Conservation (phyloP, 495 filamentous ascomycete species). For the Astrocystis sublimbata region DNA sequence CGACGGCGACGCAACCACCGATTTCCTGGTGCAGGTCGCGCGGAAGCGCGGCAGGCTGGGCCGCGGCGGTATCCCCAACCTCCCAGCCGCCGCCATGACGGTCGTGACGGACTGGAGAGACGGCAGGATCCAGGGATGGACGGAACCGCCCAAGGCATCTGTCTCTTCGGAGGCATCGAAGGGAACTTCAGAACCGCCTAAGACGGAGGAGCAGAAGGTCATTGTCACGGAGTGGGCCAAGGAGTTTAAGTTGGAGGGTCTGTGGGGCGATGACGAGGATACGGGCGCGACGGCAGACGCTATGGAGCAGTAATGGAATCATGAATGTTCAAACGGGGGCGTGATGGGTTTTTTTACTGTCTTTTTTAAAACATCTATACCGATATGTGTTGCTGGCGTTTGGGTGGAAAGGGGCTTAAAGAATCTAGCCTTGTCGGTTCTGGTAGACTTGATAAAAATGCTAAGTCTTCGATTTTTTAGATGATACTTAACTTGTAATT, state of each 20-base stretch:
- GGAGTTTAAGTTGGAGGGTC: constrained; percentile 92
- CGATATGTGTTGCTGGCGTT: constrained; percentile 14
- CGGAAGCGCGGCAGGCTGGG: constrained; percentile 88
- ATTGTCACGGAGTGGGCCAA: constrained; percentile 92
- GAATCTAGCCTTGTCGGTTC: background rate
- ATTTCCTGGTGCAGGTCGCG: constrained; percentile 93
- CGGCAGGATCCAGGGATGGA: constrained; percentile 92
- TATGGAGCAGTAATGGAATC: constrained; percentile 34
- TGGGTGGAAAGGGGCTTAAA: background rate
- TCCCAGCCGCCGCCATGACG: constrained; percentile 82
- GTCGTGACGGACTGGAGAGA: constrained; percentile 96
- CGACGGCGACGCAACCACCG: constrained; percentile 74
- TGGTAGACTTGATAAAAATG: background rate
- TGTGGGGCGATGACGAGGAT: constrained; percentile 68
- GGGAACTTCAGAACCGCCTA: constrained; percentile 35
- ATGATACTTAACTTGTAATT: too few relatives aligned
- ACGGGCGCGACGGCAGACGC: constrained; percentile 23
- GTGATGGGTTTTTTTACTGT: constrained; percentile 9
- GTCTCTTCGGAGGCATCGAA: constrained; percentile 47
- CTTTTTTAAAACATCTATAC: background rate
- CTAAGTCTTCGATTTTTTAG: background rate
- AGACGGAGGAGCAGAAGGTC: constrained; percentile 66
- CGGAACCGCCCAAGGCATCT: constrained; percentile 66
- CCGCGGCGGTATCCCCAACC: constrained; percentile 86
- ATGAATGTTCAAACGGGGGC: background rate